phyloP scores from a whole-genome alignment of 2,329 filamentous ascomycete species.

The Colletotrichum shisoi region DNA sequence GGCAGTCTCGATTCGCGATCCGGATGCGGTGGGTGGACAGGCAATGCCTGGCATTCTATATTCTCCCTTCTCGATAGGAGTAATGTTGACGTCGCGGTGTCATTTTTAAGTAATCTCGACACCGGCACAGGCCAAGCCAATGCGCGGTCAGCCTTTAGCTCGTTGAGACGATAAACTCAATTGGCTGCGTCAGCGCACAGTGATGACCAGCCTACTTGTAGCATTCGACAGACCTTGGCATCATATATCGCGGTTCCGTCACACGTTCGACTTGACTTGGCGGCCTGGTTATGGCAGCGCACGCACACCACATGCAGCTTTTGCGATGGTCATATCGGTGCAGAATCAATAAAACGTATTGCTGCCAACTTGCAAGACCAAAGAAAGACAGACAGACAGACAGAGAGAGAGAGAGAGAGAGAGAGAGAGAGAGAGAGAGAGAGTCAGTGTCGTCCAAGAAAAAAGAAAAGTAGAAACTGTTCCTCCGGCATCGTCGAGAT shows the following conservation, averaged over 20 bases:
- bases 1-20: conserved; percentile 8
- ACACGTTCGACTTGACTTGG: neutral
- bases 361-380: neutral
- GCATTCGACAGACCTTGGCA: conserved; percentile 24
- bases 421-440: neutral
- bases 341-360: neutral
- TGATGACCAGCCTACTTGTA: conserved; percentile 4
- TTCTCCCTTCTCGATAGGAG: neutral
- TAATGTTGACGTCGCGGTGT: conserved; percentile 21
- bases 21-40: conserved; percentile 20
- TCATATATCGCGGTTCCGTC: conserved; percentile 2
- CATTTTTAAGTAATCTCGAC: conserved; percentile 29
- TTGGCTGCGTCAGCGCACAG: conserved; percentile 24
- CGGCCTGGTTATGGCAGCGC: neutral
- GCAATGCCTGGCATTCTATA: conserved; percentile 19
- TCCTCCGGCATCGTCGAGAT: neutral
- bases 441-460: conserved; percentile 1
- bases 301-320: neutral
- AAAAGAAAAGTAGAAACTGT: neutral
- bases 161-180: conserved; percentile 32
- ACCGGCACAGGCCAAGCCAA: conserved; percentile 20
- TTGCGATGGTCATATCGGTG: neutral
- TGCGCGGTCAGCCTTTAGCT: conserved; percentile 24
- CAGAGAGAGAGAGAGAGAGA: neutral
- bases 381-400: neutral